A percentile compares a stretch with the other conserved stretches of the same genome.
Evolutionary conservation across 2,329 filamentous ascomycete genomes (phyloP).

Genomic region (Pseudovirgaria hyperparasitica): DNA sequence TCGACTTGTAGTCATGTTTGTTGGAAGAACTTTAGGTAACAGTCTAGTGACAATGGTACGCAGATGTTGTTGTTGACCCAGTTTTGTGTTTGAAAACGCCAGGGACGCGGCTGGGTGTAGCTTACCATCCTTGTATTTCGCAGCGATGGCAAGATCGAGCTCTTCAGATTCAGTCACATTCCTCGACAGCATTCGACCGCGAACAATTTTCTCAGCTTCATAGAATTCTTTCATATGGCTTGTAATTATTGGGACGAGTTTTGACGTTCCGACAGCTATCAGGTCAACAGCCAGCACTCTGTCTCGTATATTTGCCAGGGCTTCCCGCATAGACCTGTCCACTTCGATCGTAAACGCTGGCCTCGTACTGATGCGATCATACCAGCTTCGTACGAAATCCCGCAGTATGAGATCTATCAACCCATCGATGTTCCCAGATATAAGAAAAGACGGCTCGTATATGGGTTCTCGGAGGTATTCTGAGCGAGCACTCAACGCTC

Average conservation of each 20-base stretch:
- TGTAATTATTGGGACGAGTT: slow-evolving; percentile 78
- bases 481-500: slow-evolving; percentile 51
- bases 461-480: slow-evolving; percentile 56
- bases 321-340: slow-evolving; percentile 64
- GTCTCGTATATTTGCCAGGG: slow-evolving; percentile 58
- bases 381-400: slow-evolving; percentile 86
- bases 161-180: slow-evolving; percentile 94
- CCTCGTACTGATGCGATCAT: slow-evolving; percentile 69
- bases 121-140: slow-evolving; percentile 78
- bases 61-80: slow-evolving; percentile 79
- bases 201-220: slow-evolving; percentile 73
- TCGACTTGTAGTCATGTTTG: slow-evolving; percentile 62
- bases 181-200: slow-evolving; percentile 76
- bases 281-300: slow-evolving; percentile 65
- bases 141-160: slow-evolving; percentile 88
- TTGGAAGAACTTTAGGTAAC: slow-evolving; percentile 62
- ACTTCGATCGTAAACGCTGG: slow-evolving; percentile 76
- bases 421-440: slow-evolving; percentile 70
- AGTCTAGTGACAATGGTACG: slow-evolving; percentile 61
- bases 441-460: slow-evolving; percentile 60
- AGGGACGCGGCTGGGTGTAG: slow-evolving; percentile 77
- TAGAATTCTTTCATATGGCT: slow-evolving; percentile 82
- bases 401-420: slow-evolving; percentile 64
- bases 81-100: slow-evolving; percentile 70
- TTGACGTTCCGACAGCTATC: slow-evolving; percentile 68